A percentile compares a stretch with the other conserved stretches of the same genome.
Conservation (phyloP, 148 eudicot genomes). For the Silene uniflora region DNA sequence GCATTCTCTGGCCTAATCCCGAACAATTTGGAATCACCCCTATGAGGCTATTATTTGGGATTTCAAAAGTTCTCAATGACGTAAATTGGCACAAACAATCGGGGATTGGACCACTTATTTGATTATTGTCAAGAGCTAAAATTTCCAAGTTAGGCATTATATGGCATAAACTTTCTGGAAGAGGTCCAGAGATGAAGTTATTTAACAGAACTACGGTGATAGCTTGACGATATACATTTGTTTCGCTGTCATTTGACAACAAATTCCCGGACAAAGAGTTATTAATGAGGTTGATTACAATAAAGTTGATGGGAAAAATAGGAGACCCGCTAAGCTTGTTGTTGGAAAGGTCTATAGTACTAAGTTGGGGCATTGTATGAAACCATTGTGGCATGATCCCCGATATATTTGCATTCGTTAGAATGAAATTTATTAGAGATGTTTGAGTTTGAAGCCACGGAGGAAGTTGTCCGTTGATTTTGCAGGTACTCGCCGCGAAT, state of each 20-base stretch:
- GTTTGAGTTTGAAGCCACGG: slow-evolving; percentile 24
- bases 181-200: not conserved
- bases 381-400: slow-evolving; percentile 25
- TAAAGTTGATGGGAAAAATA: not conserved
- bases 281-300: not conserved
- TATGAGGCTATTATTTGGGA: slow-evolving; percentile 2
- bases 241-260: not conserved
- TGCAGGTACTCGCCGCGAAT: slow-evolving; percentile 6
- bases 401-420: slow-evolving; percentile 1
- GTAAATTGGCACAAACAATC: slow-evolving; percentile 9
- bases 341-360: not conserved
- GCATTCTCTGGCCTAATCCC: too few species aligned
- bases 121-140: not conserved
- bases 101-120: slow-evolving; percentile 14
- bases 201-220: too few species aligned
- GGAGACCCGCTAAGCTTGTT: not conserved
- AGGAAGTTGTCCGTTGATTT: slow-evolving; percentile 16
- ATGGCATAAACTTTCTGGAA: not conserved
- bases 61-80: not conserved
- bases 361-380: not conserved
- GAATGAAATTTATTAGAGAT: not conserved
- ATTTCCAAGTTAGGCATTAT: slow-evolving; percentile 1
- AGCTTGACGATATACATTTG: too few species aligned
- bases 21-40: too few species aligned
- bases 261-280: not conserved